A percentile compares a stretch with the other conserved stretches of the same genome.
These are phyloP conservation scores for Ustilago cynodontis DNA, from an alignment of 1,284 basidiomycete species.

Conservation along the genomic window DNA sequence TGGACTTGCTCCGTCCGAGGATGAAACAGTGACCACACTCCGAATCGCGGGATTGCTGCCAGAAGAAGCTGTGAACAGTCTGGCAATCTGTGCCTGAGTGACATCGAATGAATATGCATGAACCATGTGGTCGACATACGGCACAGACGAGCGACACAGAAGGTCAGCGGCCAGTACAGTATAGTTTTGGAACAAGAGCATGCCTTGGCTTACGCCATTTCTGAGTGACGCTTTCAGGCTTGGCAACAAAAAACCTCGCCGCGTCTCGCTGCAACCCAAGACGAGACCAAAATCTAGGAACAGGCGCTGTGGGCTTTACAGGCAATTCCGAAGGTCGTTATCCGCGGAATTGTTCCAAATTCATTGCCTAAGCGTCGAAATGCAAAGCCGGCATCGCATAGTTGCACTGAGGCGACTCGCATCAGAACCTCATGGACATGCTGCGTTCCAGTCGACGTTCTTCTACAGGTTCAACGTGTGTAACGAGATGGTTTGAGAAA, in stretches of 20 bases:
- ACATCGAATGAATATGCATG: no score
- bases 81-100: no score
- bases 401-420: neutral
- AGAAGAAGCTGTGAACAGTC: no score
- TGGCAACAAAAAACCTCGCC: neutral
- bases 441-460: neutral
- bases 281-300: neutral
- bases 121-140: no score
- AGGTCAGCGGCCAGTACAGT: neutral
- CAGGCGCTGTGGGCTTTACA: neutral
- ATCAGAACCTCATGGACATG: no score
- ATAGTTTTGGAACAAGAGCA: no score
- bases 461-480: no score
- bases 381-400: conserved; percentile 11
- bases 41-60: no score
- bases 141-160: neutral
- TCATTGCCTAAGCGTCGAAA: neutral
- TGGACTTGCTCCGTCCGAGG: no score
- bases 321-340: conserved; percentile 1
- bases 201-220: conserved; percentile 12
- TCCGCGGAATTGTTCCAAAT: conserved; percentile 12
- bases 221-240: neutral
- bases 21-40: no score
- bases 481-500: no score
- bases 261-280: neutral